Base-by-base conservation (phyloP, 2,329 filamentous ascomycete species). In the Alternaria dauci region DNA sequence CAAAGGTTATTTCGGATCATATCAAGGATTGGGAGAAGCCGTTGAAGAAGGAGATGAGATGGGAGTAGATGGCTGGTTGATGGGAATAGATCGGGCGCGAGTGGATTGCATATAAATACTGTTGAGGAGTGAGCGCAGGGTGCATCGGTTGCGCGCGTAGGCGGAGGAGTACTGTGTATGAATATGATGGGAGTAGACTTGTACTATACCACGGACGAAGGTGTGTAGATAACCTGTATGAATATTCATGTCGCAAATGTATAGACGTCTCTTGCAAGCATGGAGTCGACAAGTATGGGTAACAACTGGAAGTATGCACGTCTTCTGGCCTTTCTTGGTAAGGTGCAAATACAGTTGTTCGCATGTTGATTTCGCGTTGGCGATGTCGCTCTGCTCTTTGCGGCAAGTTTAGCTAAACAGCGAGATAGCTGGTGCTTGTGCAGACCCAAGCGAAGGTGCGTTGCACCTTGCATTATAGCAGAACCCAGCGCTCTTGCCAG, bases 1-100 rank as follows among this genome's bases (percentile, higher is more conserved):
- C 94, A 7, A 89, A 89, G 80, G 83, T 97, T 59, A 97, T 99
- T 56, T 80, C 90, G 61, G 89, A 91, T 63, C 95, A 99, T 79
- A 90, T 98, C 76, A 90, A 89, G 48, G 90, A 92, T 76, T 92
- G 89, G 89, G 86, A 85, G 75, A 84, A 85, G 51, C 83, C 82
- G 28, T 74, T 89, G 62, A 85, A 87, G 73, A 82, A 77, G 69
- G 71, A 74, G 60, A 68, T 69, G 42, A 65, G 73, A 8, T 76
- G 73, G 75, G 62, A 71, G 42, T 76, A 57, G 42, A 44, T 11
- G 2, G 23, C 3, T 23, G 2, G 11, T 7, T 4, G 2, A 4
- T 18, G n/a, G 16, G 30, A 8, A 16, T 8, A 23, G 11, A 8
- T 6, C 11, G 36, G 9, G 28, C 3, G 28, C 4, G 28, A 4